Percentiles rank a stretch among this genome's conserved stretches.
Conservation (phyloP, 106 monocot species). For the Acorus calamus region DNA sequence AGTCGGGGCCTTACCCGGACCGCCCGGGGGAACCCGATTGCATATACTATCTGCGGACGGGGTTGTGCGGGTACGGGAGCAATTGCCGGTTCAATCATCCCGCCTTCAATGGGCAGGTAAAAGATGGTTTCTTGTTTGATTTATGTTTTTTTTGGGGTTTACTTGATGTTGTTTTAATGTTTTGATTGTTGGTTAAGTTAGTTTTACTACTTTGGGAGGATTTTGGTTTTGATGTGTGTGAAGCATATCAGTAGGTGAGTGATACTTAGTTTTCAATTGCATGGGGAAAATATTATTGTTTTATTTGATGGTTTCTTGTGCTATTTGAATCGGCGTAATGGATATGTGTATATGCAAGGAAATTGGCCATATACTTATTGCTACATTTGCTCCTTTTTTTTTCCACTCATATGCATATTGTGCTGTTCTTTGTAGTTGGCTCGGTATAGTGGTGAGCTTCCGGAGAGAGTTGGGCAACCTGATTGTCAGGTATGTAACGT, state of each 20-base stretch:
- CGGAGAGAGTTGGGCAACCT: conserved; percentile 71
- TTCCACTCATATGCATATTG: no score
- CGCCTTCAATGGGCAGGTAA: conserved; percentile 25
- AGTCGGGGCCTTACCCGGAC: conserved; percentile 33
- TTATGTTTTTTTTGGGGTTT: neutral
- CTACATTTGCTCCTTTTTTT: neutral
- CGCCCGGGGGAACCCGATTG: conserved; percentile 67
- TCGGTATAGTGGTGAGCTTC: conserved; percentile 35
- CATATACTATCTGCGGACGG: conserved; percentile 63
- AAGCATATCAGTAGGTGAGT: no score
- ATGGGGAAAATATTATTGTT: no score
- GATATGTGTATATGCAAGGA: no score
- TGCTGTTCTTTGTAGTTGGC: conserved; percentile 20
- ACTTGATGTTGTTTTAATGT: neutral
- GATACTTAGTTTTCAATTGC: no score
- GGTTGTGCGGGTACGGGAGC: conserved; percentile 66
- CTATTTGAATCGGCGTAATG: no score
- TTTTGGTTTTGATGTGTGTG: no score
- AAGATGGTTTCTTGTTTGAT: neutral
- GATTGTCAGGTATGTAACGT: conserved; percentile 56
- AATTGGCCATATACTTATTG: neutral
- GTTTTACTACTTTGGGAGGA: neutral
- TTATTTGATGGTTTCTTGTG: no score
- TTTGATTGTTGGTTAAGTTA: neutral
- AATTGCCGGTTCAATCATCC: conserved; percentile 87